These are phyloP conservation scores for Proteromonas lacertae DNA, from an alignment of 352 stramenopile genomes.

Conservation along the genomic window DNA sequence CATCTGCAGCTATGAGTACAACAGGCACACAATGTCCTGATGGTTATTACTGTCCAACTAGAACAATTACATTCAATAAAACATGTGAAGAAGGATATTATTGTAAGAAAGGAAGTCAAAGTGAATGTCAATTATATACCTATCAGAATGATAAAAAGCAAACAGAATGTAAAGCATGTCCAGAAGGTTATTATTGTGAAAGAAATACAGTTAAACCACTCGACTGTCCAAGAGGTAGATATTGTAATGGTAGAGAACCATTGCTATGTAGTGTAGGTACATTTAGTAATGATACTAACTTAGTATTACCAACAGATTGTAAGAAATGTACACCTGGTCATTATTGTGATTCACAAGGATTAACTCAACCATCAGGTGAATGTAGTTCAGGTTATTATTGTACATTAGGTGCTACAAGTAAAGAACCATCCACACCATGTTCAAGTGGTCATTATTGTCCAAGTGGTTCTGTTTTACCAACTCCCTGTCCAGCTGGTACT, in stretches of 20 bases:
- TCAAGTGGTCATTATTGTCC: too few relatives aligned
- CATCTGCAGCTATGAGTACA: slow-evolving; percentile 4
- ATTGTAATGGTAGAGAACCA: slow-evolving; percentile 21
- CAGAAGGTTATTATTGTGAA: slow-evolving; percentile 24
- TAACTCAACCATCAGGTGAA: too few relatives aligned
- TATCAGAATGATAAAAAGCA: not conserved
- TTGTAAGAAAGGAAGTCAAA: slow-evolving; percentile 12
- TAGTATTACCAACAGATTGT: slow-evolving; percentile 3
- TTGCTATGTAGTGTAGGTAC: slow-evolving; percentile 8
- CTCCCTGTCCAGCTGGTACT: too few relatives aligned
- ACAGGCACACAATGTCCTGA: slow-evolving; percentile 7
- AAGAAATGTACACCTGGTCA: slow-evolving; percentile 7
- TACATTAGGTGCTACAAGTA: too few relatives aligned
- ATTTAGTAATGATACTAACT: slow-evolving; percentile 7
- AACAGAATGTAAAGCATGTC: slow-evolving; percentile 7
- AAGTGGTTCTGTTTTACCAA: too few relatives aligned
- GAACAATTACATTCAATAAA: slow-evolving; percentile 13
- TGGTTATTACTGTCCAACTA: slow-evolving; percentile 14
- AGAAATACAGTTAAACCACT: slow-evolving; percentile 14
- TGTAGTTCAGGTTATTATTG: too few relatives aligned
- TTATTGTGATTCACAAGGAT: slow-evolving; percentile 9
- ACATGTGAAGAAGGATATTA: slow-evolving; percentile 10
- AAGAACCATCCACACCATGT: too few relatives aligned
- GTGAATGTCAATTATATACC: not conserved
- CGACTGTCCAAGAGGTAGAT: slow-evolving; percentile 33